Evolutionary conservation across 2,329 filamentous ascomycete genomes (phyloP), one percentile per base, ranked within the genome.

Genomic region (Claviceps arundinis): DNA sequence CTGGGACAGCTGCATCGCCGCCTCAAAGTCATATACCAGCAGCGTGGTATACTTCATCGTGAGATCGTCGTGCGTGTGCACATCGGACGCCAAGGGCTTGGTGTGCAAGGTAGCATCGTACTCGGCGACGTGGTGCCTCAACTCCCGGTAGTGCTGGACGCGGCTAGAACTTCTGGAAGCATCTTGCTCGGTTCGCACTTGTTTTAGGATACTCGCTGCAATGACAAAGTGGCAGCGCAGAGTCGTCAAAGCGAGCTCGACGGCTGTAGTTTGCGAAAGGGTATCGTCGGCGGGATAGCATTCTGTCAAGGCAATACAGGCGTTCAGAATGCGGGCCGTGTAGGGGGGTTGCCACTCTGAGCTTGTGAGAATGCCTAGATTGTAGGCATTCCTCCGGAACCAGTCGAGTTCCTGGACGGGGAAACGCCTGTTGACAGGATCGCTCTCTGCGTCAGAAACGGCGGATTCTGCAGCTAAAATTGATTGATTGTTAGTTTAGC

Each of bases 301-400:
- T 9, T 67, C 58, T n/a, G 74, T 73, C 37, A 85, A 75, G 0
- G 61, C 62, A 38, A 81, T 67, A 54, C 77, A 82, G 30, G 70
- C 69, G 4, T 62, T 64, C 47, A 84, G 67, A 24, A 95, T 73
- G 3, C 77, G 71, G 3, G 82, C 62, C 0, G 84, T 70, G 48
- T 73, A 65, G 5, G 65, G 62, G 1, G 82, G 71, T 24, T 76
- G 64, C 73, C 84, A 83, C 1, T 53, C 56, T 3, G 76, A 70
- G 1, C 74, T 72, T 57, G 83, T 73, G 55, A 81, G 80, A 4
- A 91, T 66, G 0, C 82, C 83, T 6, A 89, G 65, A 57, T 93
- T 94, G 70, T 94, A 95, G 1, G 85, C 77, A 56, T 87, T 91
- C 56, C 83, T 83, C 40, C 83, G 84, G 63, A 95, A 90, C 89